Evolutionary conservation across 2,329 filamentous ascomycete genomes (phyloP).

Genomic region (Lasiodiplodia sp.): DNA sequence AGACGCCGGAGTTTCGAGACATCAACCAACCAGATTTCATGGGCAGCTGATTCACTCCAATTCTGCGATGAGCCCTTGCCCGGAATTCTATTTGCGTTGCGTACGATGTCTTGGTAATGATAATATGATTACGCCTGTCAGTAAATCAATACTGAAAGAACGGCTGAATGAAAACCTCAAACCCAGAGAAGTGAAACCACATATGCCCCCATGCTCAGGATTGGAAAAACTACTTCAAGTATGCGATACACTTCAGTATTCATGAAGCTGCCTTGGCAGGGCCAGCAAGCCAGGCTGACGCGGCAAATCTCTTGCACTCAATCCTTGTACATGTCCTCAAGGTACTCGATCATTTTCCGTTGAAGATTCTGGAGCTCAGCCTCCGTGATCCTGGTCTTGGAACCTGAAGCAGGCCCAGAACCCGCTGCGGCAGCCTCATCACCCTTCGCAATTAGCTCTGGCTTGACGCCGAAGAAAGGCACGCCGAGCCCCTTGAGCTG

Average conservation of each 20-base stretch:
- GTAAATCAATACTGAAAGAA: background rate
- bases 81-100: background rate
- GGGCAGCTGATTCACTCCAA: background rate
- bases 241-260: background rate
- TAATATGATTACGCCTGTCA: background rate
- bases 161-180: background rate
- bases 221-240: background rate
- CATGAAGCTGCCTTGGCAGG: background rate
- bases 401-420: background rate
- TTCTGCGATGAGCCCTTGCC: background rate
- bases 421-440: conserved; percentile 34
- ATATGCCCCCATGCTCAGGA: background rate
- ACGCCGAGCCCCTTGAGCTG: conserved; percentile 66
- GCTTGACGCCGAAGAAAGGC: conserved; percentile 65
- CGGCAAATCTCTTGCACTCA: conserved; percentile 31
- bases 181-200: background rate
- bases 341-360: conserved; percentile 45
- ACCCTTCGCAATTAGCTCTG: conserved; percentile 49
- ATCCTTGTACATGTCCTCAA: conserved; percentile 50
- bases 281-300: background rate
- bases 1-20: background rate
- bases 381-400: conserved; percentile 39
- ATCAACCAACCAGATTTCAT: background rate
- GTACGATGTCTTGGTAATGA: background rate
- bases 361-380: conserved; percentile 42